Evolutionary conservation across 768 basidiomycete genomes (phyloP).

Genomic region (Leccinum fibrillosum): DNA sequence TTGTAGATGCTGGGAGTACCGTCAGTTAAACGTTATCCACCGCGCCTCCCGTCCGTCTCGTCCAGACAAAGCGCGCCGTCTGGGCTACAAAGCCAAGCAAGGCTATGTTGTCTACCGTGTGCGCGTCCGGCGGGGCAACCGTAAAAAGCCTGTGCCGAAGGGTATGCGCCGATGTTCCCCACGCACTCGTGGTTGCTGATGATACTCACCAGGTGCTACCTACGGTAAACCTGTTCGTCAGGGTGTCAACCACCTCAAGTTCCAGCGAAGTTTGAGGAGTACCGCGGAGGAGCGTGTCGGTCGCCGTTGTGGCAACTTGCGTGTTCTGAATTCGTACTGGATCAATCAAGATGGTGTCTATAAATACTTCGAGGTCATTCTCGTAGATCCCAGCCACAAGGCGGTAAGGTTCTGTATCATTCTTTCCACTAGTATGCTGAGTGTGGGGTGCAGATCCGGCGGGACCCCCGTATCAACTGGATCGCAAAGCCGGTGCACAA

Average conservation of each 20-base stretch:
- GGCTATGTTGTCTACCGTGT: slow-evolving; percentile 98
- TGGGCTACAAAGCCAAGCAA: slow-evolving; percentile 99
- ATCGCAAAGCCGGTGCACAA: slow-evolving; percentile 98
- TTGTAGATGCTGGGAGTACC: slow-evolving; percentile 94
- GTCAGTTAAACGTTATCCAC: slow-evolving; percentile 97
- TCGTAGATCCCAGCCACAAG: slow-evolving; percentile 94
- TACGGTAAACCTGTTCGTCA: slow-evolving; percentile 99
- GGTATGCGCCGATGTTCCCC: slow-evolving; percentile 46
- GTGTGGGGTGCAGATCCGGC: slow-evolving; percentile 64
- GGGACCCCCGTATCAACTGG: slow-evolving; percentile 98
- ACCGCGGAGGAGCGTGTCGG: slow-evolving; percentile 99
- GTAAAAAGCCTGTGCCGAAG: slow-evolving; percentile 98
- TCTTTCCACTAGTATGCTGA: slow-evolving; percentile 8
- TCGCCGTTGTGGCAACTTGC: slow-evolving; percentile 90
- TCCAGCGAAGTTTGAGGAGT: slow-evolving; percentile 88
- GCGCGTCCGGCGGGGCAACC: slow-evolving; percentile 95
- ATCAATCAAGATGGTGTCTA: slow-evolving; percentile 98
- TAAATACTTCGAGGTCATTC: slow-evolving; percentile 99
- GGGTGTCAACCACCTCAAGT: slow-evolving; percentile 99
- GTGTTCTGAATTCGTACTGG: slow-evolving; percentile 99
- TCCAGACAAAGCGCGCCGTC: slow-evolving; percentile 97
- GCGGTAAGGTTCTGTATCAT: slow-evolving; percentile 54
- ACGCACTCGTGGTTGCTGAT: background rate
- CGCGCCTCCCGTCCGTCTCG: slow-evolving; percentile 97
- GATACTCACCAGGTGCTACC: slow-evolving; percentile 69